These are phyloP conservation scores for Leishmania major DNA, from an alignment of 208 protist genomes.

Conservation along the genomic window DNA sequence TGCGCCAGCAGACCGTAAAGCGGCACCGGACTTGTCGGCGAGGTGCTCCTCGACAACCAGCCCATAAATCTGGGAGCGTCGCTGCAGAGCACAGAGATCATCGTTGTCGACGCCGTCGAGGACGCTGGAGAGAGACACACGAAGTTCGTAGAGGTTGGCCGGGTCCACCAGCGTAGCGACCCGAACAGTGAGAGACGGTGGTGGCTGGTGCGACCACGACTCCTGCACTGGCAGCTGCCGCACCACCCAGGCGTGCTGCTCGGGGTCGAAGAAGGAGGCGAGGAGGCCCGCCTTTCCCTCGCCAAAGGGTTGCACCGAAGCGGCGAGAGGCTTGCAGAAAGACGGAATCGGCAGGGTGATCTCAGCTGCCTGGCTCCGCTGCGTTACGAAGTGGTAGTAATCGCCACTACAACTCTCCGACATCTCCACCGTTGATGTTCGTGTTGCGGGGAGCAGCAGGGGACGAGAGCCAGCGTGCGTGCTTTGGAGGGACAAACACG, in stretches of 20 bases:
- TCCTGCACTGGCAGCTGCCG: slow-evolving; percentile 39
- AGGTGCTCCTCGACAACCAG: slow-evolving; percentile 15
- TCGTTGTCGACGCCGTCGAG: slow-evolving; percentile 35
- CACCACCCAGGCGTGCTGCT: slow-evolving; percentile 56
- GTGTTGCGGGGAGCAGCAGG: not conserved
- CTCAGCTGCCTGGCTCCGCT: slow-evolving; percentile 24
- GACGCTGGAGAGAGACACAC: slow-evolving; percentile 34
- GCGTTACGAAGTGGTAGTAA: slow-evolving; percentile 35
- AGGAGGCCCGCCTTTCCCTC: slow-evolving; percentile 44
- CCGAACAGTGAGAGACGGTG: slow-evolving; percentile 33
- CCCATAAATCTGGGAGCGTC: slow-evolving; percentile 34
- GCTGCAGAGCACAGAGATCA: slow-evolving; percentile 38
- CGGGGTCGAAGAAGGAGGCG: slow-evolving; percentile 60
- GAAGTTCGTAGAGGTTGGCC: slow-evolving; percentile 43
- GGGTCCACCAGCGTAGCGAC: slow-evolving; percentile 54
- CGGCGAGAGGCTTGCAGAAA: slow-evolving; percentile 46
- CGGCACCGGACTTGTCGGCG: slow-evolving; percentile 12
- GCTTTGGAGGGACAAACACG: not conserved
- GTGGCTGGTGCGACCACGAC: slow-evolving; percentile 19
- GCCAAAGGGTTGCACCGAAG: slow-evolving; percentile 24
- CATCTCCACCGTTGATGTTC: not conserved
- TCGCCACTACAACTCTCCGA: not conserved
- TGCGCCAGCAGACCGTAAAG: not conserved
- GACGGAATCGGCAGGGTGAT: slow-evolving; percentile 37
- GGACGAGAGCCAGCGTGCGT: not conserved